phyloP scores from a whole-genome alignment of 1,284 basidiomycete genomes.

The Marasmius oreades region DNA sequence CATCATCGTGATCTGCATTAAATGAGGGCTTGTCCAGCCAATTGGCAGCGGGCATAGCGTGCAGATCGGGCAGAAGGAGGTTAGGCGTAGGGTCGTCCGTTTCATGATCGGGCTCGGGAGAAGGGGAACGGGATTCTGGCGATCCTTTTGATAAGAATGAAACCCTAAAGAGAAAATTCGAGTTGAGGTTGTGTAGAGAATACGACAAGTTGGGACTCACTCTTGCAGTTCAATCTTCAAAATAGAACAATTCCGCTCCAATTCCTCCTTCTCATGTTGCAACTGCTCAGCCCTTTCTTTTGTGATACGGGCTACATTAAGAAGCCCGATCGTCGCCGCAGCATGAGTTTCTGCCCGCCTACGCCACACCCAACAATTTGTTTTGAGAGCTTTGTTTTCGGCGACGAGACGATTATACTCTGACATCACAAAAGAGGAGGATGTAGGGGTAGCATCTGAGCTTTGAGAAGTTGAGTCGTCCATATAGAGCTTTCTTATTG shows the following conservation, averaged over 20 bases:
- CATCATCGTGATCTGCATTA: not conserved
- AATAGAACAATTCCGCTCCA: slow-evolving; percentile 32
- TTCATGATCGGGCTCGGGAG: not conserved
- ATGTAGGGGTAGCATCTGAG: slow-evolving; percentile 17
- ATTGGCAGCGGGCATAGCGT: not conserved
- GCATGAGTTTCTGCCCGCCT: slow-evolving; percentile 55
- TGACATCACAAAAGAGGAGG: slow-evolving; percentile 19
- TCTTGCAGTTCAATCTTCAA: slow-evolving; percentile 25
- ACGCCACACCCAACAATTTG: slow-evolving; percentile 50
- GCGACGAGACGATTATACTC: slow-evolving; percentile 46
- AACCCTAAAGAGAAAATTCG: not conserved
- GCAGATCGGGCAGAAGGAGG: not conserved
- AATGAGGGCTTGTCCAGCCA: not conserved
- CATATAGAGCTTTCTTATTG: slow-evolving; percentile 48
- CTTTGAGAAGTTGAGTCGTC: slow-evolving; percentile 24
- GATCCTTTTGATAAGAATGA: not conserved
- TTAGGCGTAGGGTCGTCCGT: not conserved
- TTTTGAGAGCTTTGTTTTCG: slow-evolving; percentile 46
- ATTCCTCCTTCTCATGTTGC: slow-evolving; percentile 41
- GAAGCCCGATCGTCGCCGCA: slow-evolving; percentile 48
- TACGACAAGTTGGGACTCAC: slow-evolving; percentile 9
- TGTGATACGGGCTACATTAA: slow-evolving; percentile 45
- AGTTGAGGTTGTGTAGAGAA: not conserved
- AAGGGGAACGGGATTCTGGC: not conserved
- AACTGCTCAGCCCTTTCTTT: slow-evolving; percentile 45